Evolutionary conservation across 2,329 filamentous ascomycete genomes (phyloP).

Genomic region (Botrytis medusae): DNA sequence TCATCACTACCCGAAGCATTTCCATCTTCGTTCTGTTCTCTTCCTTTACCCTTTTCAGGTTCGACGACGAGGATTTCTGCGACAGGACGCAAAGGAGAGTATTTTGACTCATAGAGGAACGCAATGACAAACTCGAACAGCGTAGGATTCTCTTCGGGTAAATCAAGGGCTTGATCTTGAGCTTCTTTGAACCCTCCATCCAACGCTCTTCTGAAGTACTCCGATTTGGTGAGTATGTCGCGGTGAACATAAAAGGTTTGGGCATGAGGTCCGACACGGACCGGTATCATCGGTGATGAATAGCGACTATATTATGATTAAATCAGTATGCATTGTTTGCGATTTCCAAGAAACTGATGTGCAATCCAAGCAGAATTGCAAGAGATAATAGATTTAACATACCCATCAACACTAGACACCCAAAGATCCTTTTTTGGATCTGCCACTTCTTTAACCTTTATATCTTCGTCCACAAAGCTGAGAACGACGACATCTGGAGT

Average conservation of each 20-base stretch:
- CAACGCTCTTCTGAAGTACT: conserved; percentile 52
- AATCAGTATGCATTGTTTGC: conserved; percentile 4
- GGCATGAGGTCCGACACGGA: conserved; percentile 47
- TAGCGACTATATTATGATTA: conserved; percentile 42
- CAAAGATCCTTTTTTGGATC: conserved; percentile 50
- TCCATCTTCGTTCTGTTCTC: conserved; percentile 39
- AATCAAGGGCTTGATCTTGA: conserved; percentile 47
- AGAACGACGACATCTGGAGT: conserved; percentile 45
- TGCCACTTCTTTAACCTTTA: conserved; percentile 39
- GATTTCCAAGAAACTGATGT: not conserved
- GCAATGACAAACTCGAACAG: conserved; percentile 53
- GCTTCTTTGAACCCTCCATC: conserved; percentile 50
- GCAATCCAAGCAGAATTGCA: not conserved
- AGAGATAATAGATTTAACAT: conserved; percentile 31
- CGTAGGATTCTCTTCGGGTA: conserved; percentile 52
- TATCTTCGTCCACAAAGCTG: conserved; percentile 40
- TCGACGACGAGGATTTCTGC: conserved; percentile 37
- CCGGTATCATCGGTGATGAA: conserved; percentile 47
- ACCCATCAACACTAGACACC: conserved; percentile 52
- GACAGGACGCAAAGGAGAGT: conserved; percentile 47
- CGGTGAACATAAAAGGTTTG: conserved; percentile 52
- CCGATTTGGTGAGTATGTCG: conserved; percentile 47
- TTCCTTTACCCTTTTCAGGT: conserved; percentile 47
- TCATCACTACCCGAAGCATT: conserved; percentile 33
- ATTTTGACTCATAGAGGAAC: conserved; percentile 51